phyloP scores from a whole-genome alignment of 108 stramenopile species.

The Nitzschia putrida region DNA sequence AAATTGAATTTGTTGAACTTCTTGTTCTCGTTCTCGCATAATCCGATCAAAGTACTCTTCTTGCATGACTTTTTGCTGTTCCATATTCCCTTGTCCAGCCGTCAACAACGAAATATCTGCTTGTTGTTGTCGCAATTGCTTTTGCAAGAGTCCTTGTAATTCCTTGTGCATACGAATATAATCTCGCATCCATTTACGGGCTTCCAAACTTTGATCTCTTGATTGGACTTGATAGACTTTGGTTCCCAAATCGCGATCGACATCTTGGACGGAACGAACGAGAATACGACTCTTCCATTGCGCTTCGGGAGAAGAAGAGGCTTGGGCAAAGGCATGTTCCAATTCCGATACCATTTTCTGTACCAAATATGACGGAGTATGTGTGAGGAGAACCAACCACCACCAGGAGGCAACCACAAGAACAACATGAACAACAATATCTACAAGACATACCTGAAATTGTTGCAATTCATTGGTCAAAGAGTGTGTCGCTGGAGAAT shows the following conservation, averaged over 20 bases:
- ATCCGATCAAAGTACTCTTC: conserved; percentile 59
- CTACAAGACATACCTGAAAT: conserved; percentile 27
- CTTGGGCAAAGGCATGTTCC: conserved; percentile 1
- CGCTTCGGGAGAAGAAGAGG: conserved; percentile 32
- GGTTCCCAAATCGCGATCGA: conserved; percentile 27
- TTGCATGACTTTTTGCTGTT: too few species aligned
- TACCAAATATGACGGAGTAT: not conserved
- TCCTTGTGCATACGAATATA: conserved; percentile 30
- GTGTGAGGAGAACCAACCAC: not conserved
- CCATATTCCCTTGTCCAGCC: not conserved
- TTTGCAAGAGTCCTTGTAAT: conserved; percentile 10
- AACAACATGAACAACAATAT: not conserved
- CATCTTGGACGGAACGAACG: conserved; percentile 38
- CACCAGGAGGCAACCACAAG: not conserved
- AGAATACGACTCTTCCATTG: conserved; percentile 44
- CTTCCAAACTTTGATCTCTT: too few species aligned
- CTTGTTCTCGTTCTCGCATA: conserved; percentile 74
- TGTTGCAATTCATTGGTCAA: conserved; percentile 24
- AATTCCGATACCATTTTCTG: conserved; percentile 41
- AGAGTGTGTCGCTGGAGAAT: conserved; percentile 4
- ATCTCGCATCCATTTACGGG: conserved; percentile 38
- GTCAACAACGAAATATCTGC: conserved; percentile 34
- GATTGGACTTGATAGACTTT: conserved; percentile 6
- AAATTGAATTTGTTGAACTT: conserved; percentile 75
- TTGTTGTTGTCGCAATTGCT: conserved; percentile 19